phyloP scores from a whole-genome alignment of 2,329 filamentous ascomycete genomes.

The Fusarium torulosum region DNA sequence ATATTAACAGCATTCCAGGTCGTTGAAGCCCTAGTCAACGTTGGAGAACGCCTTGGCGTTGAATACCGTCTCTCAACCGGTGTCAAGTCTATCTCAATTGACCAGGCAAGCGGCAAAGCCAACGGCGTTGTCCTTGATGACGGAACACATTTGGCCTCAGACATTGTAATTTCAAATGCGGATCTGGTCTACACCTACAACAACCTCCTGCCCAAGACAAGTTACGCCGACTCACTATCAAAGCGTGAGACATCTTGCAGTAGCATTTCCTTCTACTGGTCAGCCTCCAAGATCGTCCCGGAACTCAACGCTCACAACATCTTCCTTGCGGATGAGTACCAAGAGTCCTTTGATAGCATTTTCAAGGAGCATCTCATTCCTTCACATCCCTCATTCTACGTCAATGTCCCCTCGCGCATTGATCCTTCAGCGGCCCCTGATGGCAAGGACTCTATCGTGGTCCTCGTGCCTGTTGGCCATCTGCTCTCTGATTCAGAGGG shows the following conservation, averaged over 20 bases:
- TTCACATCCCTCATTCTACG: constrained; percentile 78
- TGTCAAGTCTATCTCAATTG: constrained; percentile 64
- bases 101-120: constrained; percentile 60
- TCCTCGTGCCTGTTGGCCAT: constrained; percentile 79
- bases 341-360: constrained; percentile 79
- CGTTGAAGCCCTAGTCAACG: constrained; percentile 71
- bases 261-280: constrained; percentile 84
- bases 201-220: constrained; percentile 70
- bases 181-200: constrained; percentile 82
- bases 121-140: constrained; percentile 70
- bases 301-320: constrained; percentile 80
- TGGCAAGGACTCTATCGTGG: constrained; percentile 74
- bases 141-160: constrained; percentile 70
- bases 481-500: constrained; percentile 52
- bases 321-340: constrained; percentile 80
- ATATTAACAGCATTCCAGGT: constrained; percentile 52
- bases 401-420: constrained; percentile 79
- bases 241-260: constrained; percentile 73
- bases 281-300: constrained; percentile 69
- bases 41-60: constrained; percentile 73
- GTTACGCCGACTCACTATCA: constrained; percentile 56
- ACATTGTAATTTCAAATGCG: constrained; percentile 78
- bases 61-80: constrained; percentile 71
- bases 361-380: constrained; percentile 78
- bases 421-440: constrained; percentile 75